phyloP scores from a whole-genome alignment of 106 monocot species.

The Phalaenopsis aphrodite region DNA sequence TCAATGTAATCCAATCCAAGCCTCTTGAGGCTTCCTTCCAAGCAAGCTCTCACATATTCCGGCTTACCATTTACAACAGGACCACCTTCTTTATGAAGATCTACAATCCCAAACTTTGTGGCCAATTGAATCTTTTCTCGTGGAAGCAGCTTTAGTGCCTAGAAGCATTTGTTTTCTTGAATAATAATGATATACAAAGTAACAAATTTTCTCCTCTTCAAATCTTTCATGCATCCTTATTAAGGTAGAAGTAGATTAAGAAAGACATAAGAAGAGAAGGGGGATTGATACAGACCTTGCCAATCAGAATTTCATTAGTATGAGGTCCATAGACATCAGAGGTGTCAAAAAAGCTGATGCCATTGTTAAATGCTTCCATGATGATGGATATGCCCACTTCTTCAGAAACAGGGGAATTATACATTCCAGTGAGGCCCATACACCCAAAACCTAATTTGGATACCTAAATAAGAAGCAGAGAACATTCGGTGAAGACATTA shows the following conservation, averaged over 20 bases:
- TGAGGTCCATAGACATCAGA: constrained; percentile 66
- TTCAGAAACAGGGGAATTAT: constrained; percentile 55
- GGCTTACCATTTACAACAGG: constrained; percentile 32
- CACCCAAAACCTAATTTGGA: constrained; percentile 87
- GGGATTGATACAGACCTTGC: constrained; percentile 36
- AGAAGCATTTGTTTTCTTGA: neutral
- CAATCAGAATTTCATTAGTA: constrained; percentile 62
- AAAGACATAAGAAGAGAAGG: neutral
- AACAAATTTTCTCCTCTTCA: too few relatives aligned
- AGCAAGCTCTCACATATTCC: constrained; percentile 43
- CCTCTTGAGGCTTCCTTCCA: constrained; percentile 37
- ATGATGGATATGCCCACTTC: constrained; percentile 55
- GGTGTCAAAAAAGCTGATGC: constrained; percentile 88
- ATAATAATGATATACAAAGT: neutral
- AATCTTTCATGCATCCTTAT: too few relatives aligned
- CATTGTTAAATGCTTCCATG: constrained; percentile 54
- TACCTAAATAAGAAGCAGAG: constrained; percentile 30
- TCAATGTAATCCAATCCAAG: constrained; percentile 47
- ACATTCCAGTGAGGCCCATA: constrained; percentile 66
- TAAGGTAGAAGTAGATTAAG: neutral
- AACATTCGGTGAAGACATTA: too few relatives aligned
- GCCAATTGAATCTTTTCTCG: constrained; percentile 24
- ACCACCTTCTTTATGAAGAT: neutral
- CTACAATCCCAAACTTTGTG: constrained; percentile 38
- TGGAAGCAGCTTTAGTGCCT: constrained; percentile 52